Evolutionary conservation across 345 rosid species (phyloP), one percentile per base, ranked within the genome.

Genomic region (Erodium maritimum): DNA sequence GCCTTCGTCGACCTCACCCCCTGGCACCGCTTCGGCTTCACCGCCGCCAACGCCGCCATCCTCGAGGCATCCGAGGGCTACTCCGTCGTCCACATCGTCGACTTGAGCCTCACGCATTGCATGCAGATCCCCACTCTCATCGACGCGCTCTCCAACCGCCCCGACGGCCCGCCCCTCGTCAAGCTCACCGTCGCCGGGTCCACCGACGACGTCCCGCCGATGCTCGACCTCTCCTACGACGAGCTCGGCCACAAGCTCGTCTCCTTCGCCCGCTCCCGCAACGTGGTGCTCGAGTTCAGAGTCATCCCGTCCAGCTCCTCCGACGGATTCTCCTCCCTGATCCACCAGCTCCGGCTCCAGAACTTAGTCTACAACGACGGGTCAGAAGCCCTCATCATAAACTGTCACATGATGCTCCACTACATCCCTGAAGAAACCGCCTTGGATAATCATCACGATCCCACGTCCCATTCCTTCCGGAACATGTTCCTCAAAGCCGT

Each of bases 61-160:
- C 56, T 88, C 1, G 95, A 91, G 54, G 91, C 96, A 0, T 71
- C 83, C 2, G 83, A 91, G 60, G 96, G 96, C 54, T 80, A 70
- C 59, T 72, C 93, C 0, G 72, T 77, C 5, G 67, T 91, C 22
- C 98, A 88, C 63, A 86, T 91, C 52, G 90, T 91, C 18, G 98
- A 91, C 69, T 65, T 91, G 19, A 84, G 93, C 79, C 72, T 74
- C 51, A 88, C 88, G 2, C 93, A 88, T 59, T 91, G 95, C 86
- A 91, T 91, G 98, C 98, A 91, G 72, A 86, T 91, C 61, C 98
- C 96, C 45, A 91, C 93, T 10, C 83, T 88, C 2, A 72, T 91
- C 21, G 96, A 88, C 54, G 84, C 95, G 13, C 68, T 91, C 8
- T 75, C 93, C 4, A 80, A 57, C 55, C 73, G 88, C 17, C 74